Percentiles rank a stretch among this genome's conserved stretches.
Evolutionary conservation across 495 filamentous ascomycete genomes (phyloP).

Genomic region (Tuber indicum): DNA sequence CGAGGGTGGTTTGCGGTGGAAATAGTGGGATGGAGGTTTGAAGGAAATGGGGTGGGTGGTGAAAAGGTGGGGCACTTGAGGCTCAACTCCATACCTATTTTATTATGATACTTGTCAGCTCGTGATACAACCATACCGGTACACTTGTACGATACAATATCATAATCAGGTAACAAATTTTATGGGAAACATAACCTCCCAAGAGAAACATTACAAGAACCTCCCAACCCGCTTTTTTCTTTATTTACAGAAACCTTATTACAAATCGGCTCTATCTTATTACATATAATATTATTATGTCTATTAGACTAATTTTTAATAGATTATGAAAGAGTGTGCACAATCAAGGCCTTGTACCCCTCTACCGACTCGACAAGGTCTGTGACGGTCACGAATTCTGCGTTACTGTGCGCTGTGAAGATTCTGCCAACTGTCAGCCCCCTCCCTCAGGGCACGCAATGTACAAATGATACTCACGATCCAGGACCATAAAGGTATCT

Average conservation of each 20-base stretch:
- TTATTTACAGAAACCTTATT: neutral
- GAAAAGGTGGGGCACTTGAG: neutral
- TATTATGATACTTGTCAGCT: neutral
- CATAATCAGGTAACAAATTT: neutral
- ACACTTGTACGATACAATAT: too few species aligned
- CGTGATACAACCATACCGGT: neutral
- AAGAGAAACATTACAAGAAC: neutral
- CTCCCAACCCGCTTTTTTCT: too few species aligned
- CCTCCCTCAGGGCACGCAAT: neutral
- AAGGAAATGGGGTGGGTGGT: neutral
- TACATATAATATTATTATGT: neutral
- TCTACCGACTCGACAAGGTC: conserved; percentile 62
- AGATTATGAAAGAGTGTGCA: conserved; percentile 49
- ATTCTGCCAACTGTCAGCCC: conserved; percentile 47
- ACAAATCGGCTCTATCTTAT: neutral
- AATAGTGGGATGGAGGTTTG: neutral
- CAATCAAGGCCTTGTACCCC: conserved; percentile 63
- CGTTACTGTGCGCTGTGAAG: conserved; percentile 74
- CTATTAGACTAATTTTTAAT: too few species aligned
- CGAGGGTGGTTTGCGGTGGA: neutral
- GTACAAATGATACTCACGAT: conserved; percentile 40
- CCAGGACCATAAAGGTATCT: conserved; percentile 85
- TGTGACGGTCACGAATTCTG: conserved; percentile 65
- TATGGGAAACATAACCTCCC: too few species aligned
- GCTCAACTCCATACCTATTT: neutral